Base-by-base conservation (phyloP, 179 eudicot species). In the Heliamphora pulchella region DNA sequence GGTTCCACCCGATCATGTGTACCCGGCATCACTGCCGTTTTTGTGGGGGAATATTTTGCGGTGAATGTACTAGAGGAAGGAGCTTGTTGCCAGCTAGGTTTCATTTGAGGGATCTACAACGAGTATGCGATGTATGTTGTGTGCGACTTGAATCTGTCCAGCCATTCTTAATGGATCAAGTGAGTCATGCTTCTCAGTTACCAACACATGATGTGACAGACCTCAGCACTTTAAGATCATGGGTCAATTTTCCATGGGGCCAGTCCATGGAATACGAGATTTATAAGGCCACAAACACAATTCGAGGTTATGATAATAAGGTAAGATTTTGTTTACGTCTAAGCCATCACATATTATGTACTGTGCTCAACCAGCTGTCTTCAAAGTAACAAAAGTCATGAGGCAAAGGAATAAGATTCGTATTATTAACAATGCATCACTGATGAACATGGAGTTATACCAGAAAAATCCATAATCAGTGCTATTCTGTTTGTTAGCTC, bases 241-340 rank as follows among this genome's bases (percentile, higher is more conserved):
- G 98, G 98, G 82, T 91, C 17, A 94, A 94, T 86, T 89, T 94
- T 77, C 97, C 98, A 20, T 94, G 97, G 98, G 91, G 91, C 20
- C 97, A 89, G 82, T 87, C 98, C n/a, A 94, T 94, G 98, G 98
- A 94, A 81, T 90, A 91, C 63, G 98, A 94, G 86, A 90, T 93
- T 61, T 94, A 94, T 84, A 94, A 94, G 85, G 93, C 98, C 54
- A 75, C 98, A 74, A 94, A 91, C 87, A 90, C 92, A 66, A 86
- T 94, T 77, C 87, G 85, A 20, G 89, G 92, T 72, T 94, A 90
- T 77, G 83, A 58, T 43, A 31, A 76, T 72, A 93, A 86, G 97
- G 98, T 94, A 86, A 63, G 53, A 15, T 51, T 31, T 69, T 7
- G 3, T 48, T 54, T 43, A 20, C 57, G 5, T 77, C 47, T 63